Percentiles rank a stretch among this genome's conserved stretches.
These are phyloP conservation scores for Geosmithia putterillii DNA, from an alignment of 2,329 filamentous ascomycete genomes.

Conservation along the genomic window DNA sequence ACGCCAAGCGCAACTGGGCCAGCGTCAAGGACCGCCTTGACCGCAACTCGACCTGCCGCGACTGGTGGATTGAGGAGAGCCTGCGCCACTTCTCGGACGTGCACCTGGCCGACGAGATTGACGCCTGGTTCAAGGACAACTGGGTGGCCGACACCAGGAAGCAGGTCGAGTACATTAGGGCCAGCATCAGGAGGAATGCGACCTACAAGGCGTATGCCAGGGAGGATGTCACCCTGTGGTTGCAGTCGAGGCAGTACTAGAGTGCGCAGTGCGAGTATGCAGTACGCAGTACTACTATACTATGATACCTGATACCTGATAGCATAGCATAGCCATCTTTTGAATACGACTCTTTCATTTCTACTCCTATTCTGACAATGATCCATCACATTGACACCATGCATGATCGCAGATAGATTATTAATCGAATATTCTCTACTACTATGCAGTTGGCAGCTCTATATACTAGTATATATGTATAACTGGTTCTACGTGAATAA, in stretches of 20 bases:
- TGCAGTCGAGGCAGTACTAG: background rate
- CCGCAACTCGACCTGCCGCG: conserved; percentile 74
- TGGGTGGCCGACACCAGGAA: background rate
- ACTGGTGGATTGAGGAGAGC: conserved; percentile 73
- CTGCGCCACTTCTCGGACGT: conserved; percentile 68
- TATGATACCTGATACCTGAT: too few relatives aligned
- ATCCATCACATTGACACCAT: too few relatives aligned
- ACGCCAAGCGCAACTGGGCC: conserved; percentile 74
- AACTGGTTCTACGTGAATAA: background rate
- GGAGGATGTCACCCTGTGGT: background rate
- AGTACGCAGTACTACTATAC: too few relatives aligned
- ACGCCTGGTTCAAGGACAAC: conserved; percentile 72
- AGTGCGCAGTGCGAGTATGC: too few relatives aligned
- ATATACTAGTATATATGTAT: background rate
- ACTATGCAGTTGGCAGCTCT: too few relatives aligned
- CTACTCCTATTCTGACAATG: too few relatives aligned
- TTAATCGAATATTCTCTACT: too few relatives aligned
- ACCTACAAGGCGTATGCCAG: background rate
- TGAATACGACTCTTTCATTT: too few relatives aligned
- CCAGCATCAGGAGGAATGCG: background rate
- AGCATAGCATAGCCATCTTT: too few relatives aligned
- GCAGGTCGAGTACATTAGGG: background rate
- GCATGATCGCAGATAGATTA: too few relatives aligned
- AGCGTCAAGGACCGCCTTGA: conserved; percentile 54
- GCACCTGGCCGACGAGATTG: conserved; percentile 62